Base-by-base conservation (phyloP, 1,139 yeast species). In the Yamadazyma kanchanaburiensis region DNA sequence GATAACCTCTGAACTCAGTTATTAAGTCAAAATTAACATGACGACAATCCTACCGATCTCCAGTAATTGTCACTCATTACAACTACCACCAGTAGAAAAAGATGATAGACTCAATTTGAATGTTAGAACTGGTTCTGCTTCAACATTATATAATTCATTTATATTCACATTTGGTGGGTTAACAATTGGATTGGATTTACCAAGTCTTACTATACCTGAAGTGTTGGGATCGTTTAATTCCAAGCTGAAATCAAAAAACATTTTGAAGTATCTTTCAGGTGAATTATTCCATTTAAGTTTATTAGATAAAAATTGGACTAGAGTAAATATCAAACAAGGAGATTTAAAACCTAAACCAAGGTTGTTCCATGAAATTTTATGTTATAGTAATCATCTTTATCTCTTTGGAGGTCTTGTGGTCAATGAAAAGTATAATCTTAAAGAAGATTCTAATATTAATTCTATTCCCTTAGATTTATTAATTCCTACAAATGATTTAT, bases 141-240 rank as follows among this genome's bases (percentile, higher is more conserved):
- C 79, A 3, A 60, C 73, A 3, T 60, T 78, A 11, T 64, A 69
- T 30, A 71, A 77, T 42, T 80, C 88, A 11, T 60, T 77, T 32
- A 64, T 82, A 2, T 69, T 77, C 28, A 76, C 76, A 0, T 74
- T 67, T 46, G 89, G 88, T n/a, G 91, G 91, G 0, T 53, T 78
- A n/a, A 71, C 78, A 1, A 55, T 76, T 14, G 83, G 81, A 1
- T 46, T 80, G 15, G 75, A 72, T 26, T 48, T 80, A 15, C 42
- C 35, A n/a, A 50, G 59, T 5, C 48, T 62, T 12, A 56, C 72
- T 16, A 52, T 66, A 20, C 50, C 48, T 1, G 70, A 60, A 27
- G 42, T 59, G 35, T 26, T 43, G 34, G 27, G 39, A 8, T 48
- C 48, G 3, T 65, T 64, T 40, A 36, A 41, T n/a, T 52, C 46